Conservation (phyloP, 2,329 filamentous ascomycete species). For the Nigrospora osmanthi region DNA sequence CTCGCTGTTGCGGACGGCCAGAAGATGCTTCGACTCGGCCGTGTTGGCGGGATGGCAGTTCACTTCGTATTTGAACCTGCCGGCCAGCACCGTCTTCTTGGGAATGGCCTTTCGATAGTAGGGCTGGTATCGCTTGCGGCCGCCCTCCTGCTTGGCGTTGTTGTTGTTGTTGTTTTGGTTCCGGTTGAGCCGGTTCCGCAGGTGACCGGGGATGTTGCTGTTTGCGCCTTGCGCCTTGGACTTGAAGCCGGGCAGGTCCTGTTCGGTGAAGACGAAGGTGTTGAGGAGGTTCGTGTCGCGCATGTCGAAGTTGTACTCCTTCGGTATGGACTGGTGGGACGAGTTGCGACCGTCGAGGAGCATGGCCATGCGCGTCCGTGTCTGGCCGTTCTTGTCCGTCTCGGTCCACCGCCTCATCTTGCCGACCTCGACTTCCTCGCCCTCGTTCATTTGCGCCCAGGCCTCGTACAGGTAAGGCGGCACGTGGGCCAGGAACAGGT, state of each 20-base stretch:
- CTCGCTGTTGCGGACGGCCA: constrained; percentile 49
- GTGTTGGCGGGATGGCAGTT: constrained; percentile 68
- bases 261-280: constrained; percentile 88
- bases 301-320: constrained; percentile 78
- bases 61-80: constrained; percentile 68
- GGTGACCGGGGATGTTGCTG: constrained; percentile 50
- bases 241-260: constrained; percentile 76
- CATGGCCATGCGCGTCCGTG: constrained; percentile 48
- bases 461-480: constrained; percentile 75
- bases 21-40: constrained; percentile 56
- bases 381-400: constrained; percentile 41
- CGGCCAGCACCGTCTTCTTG: constrained; percentile 71
- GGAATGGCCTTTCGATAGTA: constrained; percentile 68
- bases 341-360: constrained; percentile 57
- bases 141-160: constrained; percentile 32
- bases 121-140: constrained; percentile 41
- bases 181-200: constrained; percentile 36
- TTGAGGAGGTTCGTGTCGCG: constrained; percentile 61
- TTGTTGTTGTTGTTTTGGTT: constrained; percentile 28
- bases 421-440: constrained; percentile 75
- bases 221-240: constrained; percentile 50
- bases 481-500: constrained; percentile 66
- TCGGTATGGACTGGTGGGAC: constrained; percentile 69
- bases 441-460: constrained; percentile 69
- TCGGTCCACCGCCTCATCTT: constrained; percentile 58